phyloP scores from a whole-genome alignment of 345 rosid genomes.

The Chamaenerion angustifolium region DNA sequence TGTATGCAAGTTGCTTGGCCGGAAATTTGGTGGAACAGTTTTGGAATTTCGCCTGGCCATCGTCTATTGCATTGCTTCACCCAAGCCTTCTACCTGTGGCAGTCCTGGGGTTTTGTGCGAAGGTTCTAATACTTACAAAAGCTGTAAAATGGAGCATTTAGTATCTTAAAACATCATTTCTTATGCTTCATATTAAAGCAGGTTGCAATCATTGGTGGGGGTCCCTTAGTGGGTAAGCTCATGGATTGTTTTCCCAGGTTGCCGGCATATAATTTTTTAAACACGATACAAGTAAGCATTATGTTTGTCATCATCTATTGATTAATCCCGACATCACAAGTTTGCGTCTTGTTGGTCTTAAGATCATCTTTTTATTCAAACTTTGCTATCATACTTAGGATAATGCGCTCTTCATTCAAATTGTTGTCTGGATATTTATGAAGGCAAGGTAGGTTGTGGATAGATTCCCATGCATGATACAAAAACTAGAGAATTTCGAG shows the following conservation, averaged over 20 bases:
- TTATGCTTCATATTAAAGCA: constrained; percentile 13
- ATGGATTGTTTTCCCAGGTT: constrained; percentile 90
- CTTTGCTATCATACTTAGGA: too few relatives aligned
- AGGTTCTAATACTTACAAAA: constrained; percentile 23
- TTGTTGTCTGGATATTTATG: too few relatives aligned
- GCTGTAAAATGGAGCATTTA: background rate
- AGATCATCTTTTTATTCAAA: too few relatives aligned
- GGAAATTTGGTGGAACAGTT: constrained; percentile 86
- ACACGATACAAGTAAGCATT: constrained; percentile 50
- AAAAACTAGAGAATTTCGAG: too few relatives aligned
- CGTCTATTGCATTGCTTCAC: constrained; percentile 85
- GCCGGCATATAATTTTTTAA: constrained; percentile 58
- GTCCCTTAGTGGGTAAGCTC: constrained; percentile 77
- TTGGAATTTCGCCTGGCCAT: constrained; percentile 95
- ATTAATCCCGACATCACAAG: too few relatives aligned
- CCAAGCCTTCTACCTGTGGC: constrained; percentile 96
- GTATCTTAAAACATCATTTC: background rate
- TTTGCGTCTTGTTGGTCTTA: too few relatives aligned
- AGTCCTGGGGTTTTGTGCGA: constrained; percentile 66
- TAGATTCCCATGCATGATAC: too few relatives aligned
- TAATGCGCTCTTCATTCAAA: too few relatives aligned
- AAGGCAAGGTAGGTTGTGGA: too few relatives aligned
- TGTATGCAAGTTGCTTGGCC: constrained; percentile 64
- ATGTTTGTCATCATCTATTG: too few relatives aligned
- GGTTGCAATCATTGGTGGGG: constrained; percentile 64